Evolutionary conservation across 306 rosid genomes (phyloP).

Genomic region (Trifolium subterraneum): DNA sequence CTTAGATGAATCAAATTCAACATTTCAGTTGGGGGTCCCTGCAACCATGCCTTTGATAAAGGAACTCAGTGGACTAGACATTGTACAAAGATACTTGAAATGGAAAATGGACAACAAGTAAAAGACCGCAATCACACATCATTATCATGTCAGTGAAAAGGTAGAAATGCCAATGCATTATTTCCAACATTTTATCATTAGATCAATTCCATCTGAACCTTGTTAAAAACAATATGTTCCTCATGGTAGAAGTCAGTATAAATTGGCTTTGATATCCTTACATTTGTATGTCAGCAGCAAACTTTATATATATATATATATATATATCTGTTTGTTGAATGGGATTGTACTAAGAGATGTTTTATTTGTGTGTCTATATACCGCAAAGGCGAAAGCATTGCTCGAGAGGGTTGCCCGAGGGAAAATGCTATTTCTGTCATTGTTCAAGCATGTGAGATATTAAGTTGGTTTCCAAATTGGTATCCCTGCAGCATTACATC

Average conservation of each 20-base stretch:
- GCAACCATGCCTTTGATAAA: constrained; percentile 89
- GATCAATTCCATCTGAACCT: not conserved
- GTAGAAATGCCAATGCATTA: not conserved
- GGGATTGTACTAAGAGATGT: too few relatives aligned
- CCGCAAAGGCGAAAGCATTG: too few relatives aligned
- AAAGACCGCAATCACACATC: not conserved
- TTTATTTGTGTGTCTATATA: too few relatives aligned
- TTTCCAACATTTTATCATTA: not conserved
- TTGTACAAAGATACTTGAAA: too few relatives aligned
- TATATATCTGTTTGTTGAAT: too few relatives aligned
- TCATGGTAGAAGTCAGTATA: too few relatives aligned
- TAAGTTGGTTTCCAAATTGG: not conserved
- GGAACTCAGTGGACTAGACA: constrained; percentile 71
- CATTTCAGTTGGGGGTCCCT: constrained; percentile 76
- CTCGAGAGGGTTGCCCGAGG: not conserved
- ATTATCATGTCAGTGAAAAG: not conserved
- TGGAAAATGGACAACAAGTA: constrained; percentile 53
- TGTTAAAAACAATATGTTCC: too few relatives aligned
- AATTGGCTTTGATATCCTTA: too few relatives aligned
- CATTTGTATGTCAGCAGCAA: too few relatives aligned
- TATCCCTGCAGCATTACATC: constrained; percentile 40
- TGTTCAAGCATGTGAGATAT: not conserved
- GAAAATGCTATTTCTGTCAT: not conserved
- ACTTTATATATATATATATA: too few relatives aligned
- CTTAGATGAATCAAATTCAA: constrained; percentile 39